Percentiles rank a stretch among this genome's conserved stretches.
phyloP scores from a whole-genome alignment of 1,139 yeast species.

The Taphrina confusa region DNA sequence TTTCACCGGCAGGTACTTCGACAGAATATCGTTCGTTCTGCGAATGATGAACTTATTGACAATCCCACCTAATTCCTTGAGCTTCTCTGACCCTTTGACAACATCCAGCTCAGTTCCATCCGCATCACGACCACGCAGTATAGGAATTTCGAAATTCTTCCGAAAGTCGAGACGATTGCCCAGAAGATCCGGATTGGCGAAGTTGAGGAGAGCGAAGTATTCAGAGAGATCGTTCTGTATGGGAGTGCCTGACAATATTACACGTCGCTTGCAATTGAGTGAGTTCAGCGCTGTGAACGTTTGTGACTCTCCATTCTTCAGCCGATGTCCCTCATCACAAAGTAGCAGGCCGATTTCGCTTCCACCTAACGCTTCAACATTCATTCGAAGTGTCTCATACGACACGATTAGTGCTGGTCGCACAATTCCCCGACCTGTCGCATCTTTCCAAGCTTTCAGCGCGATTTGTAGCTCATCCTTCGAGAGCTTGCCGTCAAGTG shows the following conservation, averaged over 20 bases:
- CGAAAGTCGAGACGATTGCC: slow-evolving; percentile 84
- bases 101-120: slow-evolving; percentile 82
- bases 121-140: slow-evolving; percentile 85
- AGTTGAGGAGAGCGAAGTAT: slow-evolving; percentile 83
- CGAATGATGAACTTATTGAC: slow-evolving; percentile 91
- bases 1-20: slow-evolving; percentile 91
- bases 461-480: slow-evolving; percentile 68
- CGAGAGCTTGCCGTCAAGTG: slow-evolving; percentile 85
- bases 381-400: slow-evolving; percentile 87
- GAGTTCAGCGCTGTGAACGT: slow-evolving; percentile 88
- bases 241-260: slow-evolving; percentile 94
- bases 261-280: slow-evolving; percentile 80
- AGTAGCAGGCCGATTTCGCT: slow-evolving; percentile 84
- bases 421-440: slow-evolving; percentile 77
- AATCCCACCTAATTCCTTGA: slow-evolving; percentile 67
- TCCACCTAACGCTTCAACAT: slow-evolving; percentile 72
- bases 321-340: slow-evolving; percentile 96
- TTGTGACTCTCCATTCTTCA: slow-evolving; percentile 90
- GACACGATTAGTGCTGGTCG: slow-evolving; percentile 94
- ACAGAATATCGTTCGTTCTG: slow-evolving; percentile 89
- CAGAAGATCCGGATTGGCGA: slow-evolving; percentile 91
- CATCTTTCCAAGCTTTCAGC: slow-evolving; percentile 82
- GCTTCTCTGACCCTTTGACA: slow-evolving; percentile 66
- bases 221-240: slow-evolving; percentile 95
- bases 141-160: slow-evolving; percentile 77